These are phyloP conservation scores for Wickerhamomyces pijperi DNA, from an alignment of 805 yeast species.

Conservation along the genomic window DNA sequence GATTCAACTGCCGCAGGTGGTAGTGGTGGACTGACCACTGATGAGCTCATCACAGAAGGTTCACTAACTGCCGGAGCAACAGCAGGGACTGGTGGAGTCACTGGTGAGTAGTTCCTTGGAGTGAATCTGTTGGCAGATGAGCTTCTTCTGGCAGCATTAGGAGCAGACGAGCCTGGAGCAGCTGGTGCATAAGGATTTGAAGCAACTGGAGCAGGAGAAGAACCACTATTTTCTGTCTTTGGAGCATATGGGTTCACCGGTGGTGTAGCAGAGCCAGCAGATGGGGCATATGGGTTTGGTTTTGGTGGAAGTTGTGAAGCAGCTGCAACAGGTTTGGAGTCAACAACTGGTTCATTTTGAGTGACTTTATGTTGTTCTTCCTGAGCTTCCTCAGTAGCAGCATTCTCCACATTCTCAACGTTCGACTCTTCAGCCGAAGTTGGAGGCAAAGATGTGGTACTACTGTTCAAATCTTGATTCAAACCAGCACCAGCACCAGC, in stretches of 20 bases:
- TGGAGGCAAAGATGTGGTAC: neutral
- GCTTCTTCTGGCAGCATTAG: neutral
- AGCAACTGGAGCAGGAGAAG: neutral
- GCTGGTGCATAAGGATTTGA: neutral
- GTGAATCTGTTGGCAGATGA: neutral
- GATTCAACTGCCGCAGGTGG: slow-evolving; percentile 1
- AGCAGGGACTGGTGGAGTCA: too few relatives aligned
- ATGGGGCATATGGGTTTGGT: slow-evolving; percentile 5
- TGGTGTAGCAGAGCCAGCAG: neutral
- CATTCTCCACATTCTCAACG: too few relatives aligned
- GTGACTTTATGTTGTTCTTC: neutral
- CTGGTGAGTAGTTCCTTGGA: neutral
- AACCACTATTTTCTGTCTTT: too few relatives aligned
- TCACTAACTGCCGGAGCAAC: too few relatives aligned
- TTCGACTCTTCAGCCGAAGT: slow-evolving; percentile 1
- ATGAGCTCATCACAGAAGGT: too few relatives aligned
- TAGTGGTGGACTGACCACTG: slow-evolving; percentile 1
- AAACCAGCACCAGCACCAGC: too few relatives aligned
- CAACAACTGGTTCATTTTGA: neutral
- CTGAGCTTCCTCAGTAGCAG: neutral
- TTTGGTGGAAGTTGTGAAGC: slow-evolving; percentile 1
- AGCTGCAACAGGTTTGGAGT: slow-evolving; percentile 2
- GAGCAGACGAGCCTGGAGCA: neutral
- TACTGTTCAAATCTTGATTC: neutral
- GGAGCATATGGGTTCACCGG: neutral